phyloP scores from a whole-genome alignment of 345 rosid species.

The Viola odorata region DNA sequence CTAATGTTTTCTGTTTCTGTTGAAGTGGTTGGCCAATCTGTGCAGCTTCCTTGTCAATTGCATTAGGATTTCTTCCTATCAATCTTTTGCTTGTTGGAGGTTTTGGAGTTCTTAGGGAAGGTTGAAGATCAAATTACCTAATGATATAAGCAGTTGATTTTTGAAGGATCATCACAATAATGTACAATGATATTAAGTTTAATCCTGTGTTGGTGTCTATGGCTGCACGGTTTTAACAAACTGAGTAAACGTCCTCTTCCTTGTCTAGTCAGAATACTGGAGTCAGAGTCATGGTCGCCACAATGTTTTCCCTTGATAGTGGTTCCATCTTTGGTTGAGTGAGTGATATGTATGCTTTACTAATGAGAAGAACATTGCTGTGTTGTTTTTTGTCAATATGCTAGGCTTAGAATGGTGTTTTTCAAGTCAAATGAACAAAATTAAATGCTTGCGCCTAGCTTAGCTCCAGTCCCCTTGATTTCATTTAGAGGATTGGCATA shows the following conservation, averaged over 20 bases:
- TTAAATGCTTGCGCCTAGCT: not conserved
- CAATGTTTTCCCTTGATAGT: too few species aligned
- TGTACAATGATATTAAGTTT: not conserved
- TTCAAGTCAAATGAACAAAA: too few species aligned
- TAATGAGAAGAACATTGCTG: too few species aligned
- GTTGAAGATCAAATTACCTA: not conserved
- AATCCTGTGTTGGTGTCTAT: not conserved
- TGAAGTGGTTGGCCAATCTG: constrained; percentile 1
- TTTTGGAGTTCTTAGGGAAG: not conserved
- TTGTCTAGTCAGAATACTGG: not conserved
- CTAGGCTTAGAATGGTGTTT: too few species aligned
- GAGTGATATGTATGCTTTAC: too few species aligned
- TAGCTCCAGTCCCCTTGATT: not conserved
- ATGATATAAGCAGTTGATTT: not conserved
- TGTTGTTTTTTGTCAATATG: too few species aligned
- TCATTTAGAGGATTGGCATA: not conserved
- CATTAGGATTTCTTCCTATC: not conserved
- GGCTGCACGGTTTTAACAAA: not conserved
- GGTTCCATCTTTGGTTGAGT: too few species aligned
- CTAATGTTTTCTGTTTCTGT: not conserved
- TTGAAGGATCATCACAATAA: not conserved
- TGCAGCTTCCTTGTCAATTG: not conserved
- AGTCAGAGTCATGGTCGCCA: not conserved
- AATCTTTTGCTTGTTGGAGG: not conserved
- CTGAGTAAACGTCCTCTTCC: not conserved